Evolutionary conservation across 2,329 filamentous ascomycete species (phyloP), one percentile per base, ranked within the genome.

Genomic region (Hypoxylon sp.): DNA sequence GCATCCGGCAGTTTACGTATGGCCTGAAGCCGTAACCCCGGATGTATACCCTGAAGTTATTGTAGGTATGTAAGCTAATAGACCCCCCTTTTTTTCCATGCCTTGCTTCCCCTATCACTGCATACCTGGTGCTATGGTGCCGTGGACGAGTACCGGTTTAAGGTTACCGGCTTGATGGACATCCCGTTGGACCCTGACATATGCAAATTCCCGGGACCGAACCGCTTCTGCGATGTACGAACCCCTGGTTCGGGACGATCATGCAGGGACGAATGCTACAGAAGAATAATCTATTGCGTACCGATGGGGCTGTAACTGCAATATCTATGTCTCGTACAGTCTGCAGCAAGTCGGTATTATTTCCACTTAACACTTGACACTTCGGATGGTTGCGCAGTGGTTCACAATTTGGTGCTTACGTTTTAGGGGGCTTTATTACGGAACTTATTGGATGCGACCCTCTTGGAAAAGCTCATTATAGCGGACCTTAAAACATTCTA

Each of bases 191-290:
- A 54, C 60, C 64, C 65, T 57, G 41, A 45, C n/a, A 56, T 39
- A 30, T 61, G 43, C 53, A 51, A 52, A 32, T 47, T 48, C 41
- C 55, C 55, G 56, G 61, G 25, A 51, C 32, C 56, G 48, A 54
- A 57, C 51, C 51, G 47, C 29, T 51, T 47, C 30, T 48, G 19
- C 51, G 21, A 48, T 34, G 25, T 56, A 39, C 32, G 46, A 23
- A 46, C 47, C 41, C 47, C 51, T 54, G 45, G 46, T 47, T 23
- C 27, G 60, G 60, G 60, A 48, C 56, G 64, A 63, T 67, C 60
- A 56, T 67, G 64, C 64, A 67, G 64, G 62, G 56, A 64, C 61
- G 32, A 56, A 53, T 53, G 19, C 41, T 39, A 60, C 59, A 19
- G 16, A 56, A 27, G 29, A 9, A 30, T 21, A 29, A 50, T 23